Evolutionary conservation across 2,329 filamentous ascomycete genomes (phyloP).

Genomic region (Fusarium goolgardi): DNA sequence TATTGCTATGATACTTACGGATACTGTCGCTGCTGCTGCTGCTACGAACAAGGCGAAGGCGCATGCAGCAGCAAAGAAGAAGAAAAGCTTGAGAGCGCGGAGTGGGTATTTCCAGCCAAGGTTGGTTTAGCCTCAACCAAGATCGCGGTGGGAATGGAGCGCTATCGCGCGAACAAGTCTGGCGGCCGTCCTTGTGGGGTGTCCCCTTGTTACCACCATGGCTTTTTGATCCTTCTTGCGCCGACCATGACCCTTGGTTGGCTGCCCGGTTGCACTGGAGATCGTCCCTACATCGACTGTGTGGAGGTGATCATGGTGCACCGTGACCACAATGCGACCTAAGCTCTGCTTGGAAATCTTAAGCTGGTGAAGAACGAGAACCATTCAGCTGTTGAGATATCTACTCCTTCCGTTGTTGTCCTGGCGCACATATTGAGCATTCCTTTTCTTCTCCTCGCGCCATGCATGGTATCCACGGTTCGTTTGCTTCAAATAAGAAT

Average conservation of each 20-base stretch:
- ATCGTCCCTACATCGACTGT: slow-evolving; percentile 46
- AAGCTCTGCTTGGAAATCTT: slow-evolving; percentile 23
- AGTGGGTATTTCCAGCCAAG: slow-evolving; percentile 37
- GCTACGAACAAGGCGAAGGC: slow-evolving; percentile 31
- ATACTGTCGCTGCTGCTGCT: slow-evolving; percentile 19
- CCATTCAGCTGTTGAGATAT: slow-evolving; percentile 32
- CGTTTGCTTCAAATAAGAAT: slow-evolving; percentile 17
- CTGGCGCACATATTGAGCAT: slow-evolving; percentile 39
- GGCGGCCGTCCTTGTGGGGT: slow-evolving; percentile 44
- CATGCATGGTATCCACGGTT: slow-evolving; percentile 16
- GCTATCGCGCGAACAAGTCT: slow-evolving; percentile 48
- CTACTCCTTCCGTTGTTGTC: slow-evolving; percentile 30
- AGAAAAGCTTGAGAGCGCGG: slow-evolving; percentile 47
- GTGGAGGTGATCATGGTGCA: slow-evolving; percentile 44
- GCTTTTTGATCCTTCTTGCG: slow-evolving; percentile 34
- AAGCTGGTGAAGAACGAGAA: slow-evolving; percentile 27
- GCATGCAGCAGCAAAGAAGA: slow-evolving; percentile 31
- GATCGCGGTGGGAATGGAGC: slow-evolving; percentile 47
- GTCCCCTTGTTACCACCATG: slow-evolving; percentile 34
- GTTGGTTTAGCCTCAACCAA: slow-evolving; percentile 41
- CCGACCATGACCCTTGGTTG: slow-evolving; percentile 38
- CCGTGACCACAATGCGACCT: slow-evolving; percentile 36
- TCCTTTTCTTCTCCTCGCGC: slow-evolving; percentile 5
- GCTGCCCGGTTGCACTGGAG: slow-evolving; percentile 34
- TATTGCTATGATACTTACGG: not conserved